A percentile compares a stretch with the other conserved stretches of the same genome.
Conservation (phyloP, 2,329 filamentous ascomycete genomes). For the Aspergillus amoenus region DNA sequence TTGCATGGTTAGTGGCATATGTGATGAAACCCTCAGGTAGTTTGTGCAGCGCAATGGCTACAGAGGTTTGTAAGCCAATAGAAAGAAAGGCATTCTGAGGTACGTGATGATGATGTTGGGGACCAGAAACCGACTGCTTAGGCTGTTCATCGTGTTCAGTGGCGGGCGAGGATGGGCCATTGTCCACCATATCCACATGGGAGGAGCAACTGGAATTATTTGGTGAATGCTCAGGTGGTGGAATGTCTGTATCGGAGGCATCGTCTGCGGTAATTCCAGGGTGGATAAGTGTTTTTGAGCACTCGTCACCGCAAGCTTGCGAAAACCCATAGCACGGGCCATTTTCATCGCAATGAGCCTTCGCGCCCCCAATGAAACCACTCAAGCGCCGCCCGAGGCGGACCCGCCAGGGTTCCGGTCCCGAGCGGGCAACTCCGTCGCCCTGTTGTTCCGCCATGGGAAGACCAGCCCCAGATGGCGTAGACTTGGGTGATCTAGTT, state of each 20-base stretch:
- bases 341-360: conserved; percentile 55
- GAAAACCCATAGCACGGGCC: conserved; percentile 63
- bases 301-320: conserved; percentile 61
- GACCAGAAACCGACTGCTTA: conserved; percentile 7
- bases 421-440: conserved; percentile 17
- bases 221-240: background rate
- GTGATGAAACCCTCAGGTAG: conserved; percentile 86
- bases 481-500: conserved; percentile 22
- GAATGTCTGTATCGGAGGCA: conserved; percentile 10
- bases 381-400: conserved; percentile 44
- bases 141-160: background rate
- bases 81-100: conserved; percentile 90
- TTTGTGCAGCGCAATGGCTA: conserved; percentile 95
- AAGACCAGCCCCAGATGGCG: conserved; percentile 18
- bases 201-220: conserved; percentile 17
- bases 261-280: conserved; percentile 18
- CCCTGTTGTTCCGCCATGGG: conserved; percentile 14
- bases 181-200: conserved; percentile 7
- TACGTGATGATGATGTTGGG: conserved; percentile 87
- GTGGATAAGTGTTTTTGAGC: conserved; percentile 50
- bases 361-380: conserved; percentile 50
- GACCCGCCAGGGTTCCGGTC: conserved; percentile 34
- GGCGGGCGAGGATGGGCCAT: conserved; percentile 4
- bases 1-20: conserved; percentile 96
- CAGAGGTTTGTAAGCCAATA: conserved; percentile 92